Evolutionary conservation across 2,329 filamentous ascomycete genomes (phyloP).

Genomic region (Leptodontidium sp.): DNA sequence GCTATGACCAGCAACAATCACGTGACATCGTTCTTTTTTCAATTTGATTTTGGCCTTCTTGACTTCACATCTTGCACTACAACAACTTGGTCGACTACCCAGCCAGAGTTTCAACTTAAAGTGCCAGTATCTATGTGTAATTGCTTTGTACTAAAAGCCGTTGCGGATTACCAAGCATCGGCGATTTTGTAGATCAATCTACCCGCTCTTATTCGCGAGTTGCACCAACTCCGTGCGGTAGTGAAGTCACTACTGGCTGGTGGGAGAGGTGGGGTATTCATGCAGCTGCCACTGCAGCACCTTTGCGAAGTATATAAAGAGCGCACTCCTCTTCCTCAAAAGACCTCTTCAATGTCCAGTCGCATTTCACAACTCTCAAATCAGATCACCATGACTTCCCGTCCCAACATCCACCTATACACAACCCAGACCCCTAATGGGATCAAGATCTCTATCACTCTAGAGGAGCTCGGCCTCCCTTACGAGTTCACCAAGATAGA

Average conservation of each 20-base stretch:
- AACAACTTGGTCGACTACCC: background rate
- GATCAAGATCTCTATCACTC: constrained; percentile 85
- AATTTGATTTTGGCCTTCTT: background rate
- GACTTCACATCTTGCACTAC: background rate
- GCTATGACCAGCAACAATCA: background rate
- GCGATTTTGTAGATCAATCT: background rate
- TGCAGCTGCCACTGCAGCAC: background rate
- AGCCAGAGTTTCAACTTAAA: background rate
- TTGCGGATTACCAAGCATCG: constrained; percentile 23
- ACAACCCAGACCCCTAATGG: constrained; percentile 86
- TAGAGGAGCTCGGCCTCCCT: constrained; percentile 85
- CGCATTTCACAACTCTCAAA: constrained; percentile 37
- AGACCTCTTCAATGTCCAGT: constrained; percentile 32
- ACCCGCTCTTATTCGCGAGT: constrained; percentile 11
- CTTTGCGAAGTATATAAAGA: background rate
- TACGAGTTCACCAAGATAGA: constrained; percentile 79
- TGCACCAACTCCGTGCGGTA: background rate
- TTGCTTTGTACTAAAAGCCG: background rate
- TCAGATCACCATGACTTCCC: constrained; percentile 52
- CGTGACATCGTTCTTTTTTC: background rate
- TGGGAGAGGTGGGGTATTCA: constrained; percentile 12
- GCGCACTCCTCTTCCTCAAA: no score
- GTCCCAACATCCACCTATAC: constrained; percentile 48
- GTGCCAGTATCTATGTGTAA: background rate
- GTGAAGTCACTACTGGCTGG: constrained; percentile 18